Percentiles rank a stretch among this genome's conserved stretches.
phyloP scores from a whole-genome alignment of 2,329 filamentous ascomycete genomes.

The Sporothrix variecibatus region DNA sequence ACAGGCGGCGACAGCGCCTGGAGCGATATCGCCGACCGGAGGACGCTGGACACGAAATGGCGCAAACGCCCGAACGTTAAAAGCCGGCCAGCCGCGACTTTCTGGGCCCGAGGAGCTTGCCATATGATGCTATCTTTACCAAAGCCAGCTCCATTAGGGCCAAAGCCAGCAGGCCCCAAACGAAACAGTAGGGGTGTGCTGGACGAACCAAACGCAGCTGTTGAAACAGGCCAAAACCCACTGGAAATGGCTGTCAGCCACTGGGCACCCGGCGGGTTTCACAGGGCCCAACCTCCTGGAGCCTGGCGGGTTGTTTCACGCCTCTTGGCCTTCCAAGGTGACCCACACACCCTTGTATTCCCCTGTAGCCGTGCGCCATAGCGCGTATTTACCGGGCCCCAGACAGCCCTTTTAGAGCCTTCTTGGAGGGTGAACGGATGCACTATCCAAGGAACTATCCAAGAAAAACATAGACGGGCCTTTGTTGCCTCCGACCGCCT shows the following conservation, averaged over 20 bases:
- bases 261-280: not conserved
- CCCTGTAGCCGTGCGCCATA: not conserved
- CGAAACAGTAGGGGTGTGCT: not conserved
- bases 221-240: not conserved
- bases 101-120: not conserved
- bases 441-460: not conserved
- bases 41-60: not conserved
- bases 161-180: not conserved
- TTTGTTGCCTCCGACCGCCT: constrained; percentile 15
- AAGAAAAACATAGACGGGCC: not conserved
- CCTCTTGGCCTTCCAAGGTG: not conserved
- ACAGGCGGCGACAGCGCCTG: constrained; percentile 9
- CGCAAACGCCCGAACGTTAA: not conserved
- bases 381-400: not conserved
- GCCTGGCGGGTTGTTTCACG: not conserved
- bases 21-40: constrained; percentile 22
- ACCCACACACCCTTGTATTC: not conserved
- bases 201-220: not conserved
- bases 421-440: not conserved
- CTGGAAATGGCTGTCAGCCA: not conserved
- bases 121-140: not conserved
- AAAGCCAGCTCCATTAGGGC: not conserved
- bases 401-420: not conserved
- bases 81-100: not conserved
- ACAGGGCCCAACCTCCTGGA: constrained; percentile 7